Conservation (phyloP, 768 basidiomycete genomes). For the Amanita rubescens region DNA sequence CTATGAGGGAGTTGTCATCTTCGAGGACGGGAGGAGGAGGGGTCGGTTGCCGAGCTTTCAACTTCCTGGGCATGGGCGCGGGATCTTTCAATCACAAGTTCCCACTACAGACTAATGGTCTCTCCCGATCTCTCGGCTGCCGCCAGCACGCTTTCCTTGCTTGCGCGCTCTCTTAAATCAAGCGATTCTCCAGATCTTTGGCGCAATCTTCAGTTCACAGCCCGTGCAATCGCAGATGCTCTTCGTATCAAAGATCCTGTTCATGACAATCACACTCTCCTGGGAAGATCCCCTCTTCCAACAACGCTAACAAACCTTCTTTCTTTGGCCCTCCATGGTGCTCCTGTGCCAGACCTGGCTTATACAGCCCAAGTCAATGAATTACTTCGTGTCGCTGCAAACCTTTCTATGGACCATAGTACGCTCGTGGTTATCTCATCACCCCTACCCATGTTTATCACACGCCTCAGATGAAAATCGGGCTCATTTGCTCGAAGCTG, state of each 20-base stretch:
- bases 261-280: constrained; percentile 66
- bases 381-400: constrained; percentile 71
- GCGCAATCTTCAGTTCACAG: neutral
- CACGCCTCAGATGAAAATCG: constrained; percentile 63
- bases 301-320: constrained; percentile 58
- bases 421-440: constrained; percentile 15
- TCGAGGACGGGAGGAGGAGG: constrained; percentile 19
- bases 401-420: constrained; percentile 83
- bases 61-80: constrained; percentile 24
- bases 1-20: constrained; percentile 57
- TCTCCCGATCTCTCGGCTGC: constrained; percentile 1
- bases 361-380: constrained; percentile 52
- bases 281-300: constrained; percentile 62
- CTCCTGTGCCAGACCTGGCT: constrained; percentile 35
- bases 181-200: constrained; percentile 3
- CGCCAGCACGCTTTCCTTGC: neutral
- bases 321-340: constrained; percentile 43
- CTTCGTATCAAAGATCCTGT: constrained; percentile 45
- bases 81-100: neutral
- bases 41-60: constrained; percentile 30
- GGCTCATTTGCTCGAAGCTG: constrained; percentile 59
- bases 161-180: constrained; percentile 1
- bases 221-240: constrained; percentile 14
- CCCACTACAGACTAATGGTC: neutral
- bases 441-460: neutral